Conservation (phyloP, 2,329 filamentous ascomycete genomes). For the Xylariomycetidae sp. region DNA sequence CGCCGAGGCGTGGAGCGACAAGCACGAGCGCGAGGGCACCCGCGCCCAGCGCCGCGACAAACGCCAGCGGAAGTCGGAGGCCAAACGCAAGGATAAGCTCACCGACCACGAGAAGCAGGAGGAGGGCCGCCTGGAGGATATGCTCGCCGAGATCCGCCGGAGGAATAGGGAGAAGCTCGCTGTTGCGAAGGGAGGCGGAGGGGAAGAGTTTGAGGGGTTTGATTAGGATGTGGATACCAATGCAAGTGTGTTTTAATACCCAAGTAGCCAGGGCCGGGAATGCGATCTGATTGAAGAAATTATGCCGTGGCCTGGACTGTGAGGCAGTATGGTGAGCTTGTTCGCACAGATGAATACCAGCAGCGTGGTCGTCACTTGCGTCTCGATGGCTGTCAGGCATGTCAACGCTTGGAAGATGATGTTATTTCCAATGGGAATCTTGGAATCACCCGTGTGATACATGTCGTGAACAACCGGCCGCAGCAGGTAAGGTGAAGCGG, state of each 20-base stretch:
- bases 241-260: constrained; percentile 4
- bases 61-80: constrained; percentile 57
- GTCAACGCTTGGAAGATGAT: too few species aligned
- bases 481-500: too few species aligned
- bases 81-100: constrained; percentile 57
- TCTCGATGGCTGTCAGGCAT: too few species aligned
- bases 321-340: too few species aligned
- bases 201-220: constrained; percentile 56
- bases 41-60: constrained; percentile 58
- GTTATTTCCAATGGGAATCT: too few species aligned
- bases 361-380: too few species aligned
- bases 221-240: constrained; percentile 25
- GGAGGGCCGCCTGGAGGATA: constrained; percentile 54
- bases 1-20: constrained; percentile 67
- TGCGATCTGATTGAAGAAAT: too few species aligned
- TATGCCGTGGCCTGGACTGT: too few species aligned
- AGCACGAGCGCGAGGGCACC: constrained; percentile 59
- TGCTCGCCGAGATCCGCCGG: constrained; percentile 59
- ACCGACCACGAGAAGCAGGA: constrained; percentile 63
- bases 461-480: too few species aligned
- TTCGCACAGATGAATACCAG: too few species aligned
- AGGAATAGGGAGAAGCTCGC: constrained; percentile 44
- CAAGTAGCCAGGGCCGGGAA: too few species aligned
- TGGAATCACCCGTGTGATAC: too few species aligned
- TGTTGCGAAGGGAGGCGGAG: constrained; percentile 24